Conservation (phyloP, 495 filamentous ascomycete genomes). For the Aspergillus carlsbadensis region DNA sequence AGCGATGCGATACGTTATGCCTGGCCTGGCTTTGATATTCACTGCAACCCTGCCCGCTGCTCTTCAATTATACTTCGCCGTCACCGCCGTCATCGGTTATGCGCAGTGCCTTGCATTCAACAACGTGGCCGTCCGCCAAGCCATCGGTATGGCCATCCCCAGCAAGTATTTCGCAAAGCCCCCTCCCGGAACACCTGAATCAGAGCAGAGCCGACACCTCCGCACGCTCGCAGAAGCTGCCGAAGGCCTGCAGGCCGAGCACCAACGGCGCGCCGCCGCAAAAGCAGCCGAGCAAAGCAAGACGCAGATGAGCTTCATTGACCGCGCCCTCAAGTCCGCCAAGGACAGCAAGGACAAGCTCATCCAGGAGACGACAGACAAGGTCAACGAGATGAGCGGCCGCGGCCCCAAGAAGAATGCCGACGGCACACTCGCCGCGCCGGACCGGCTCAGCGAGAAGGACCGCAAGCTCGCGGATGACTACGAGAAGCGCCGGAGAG, state of each 20-base stretch:
- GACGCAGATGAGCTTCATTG: slow-evolving; percentile 24
- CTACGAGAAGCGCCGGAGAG: slow-evolving; percentile 25
- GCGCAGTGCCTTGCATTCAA: slow-evolving; percentile 56
- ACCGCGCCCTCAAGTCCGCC: slow-evolving; percentile 22
- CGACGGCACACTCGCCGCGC: slow-evolving; percentile 23
- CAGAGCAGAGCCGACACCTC: slow-evolving; percentile 14
- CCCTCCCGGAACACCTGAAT: background rate
- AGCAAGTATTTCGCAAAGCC: background rate
- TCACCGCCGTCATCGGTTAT: slow-evolving; percentile 53
- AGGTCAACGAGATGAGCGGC: slow-evolving; percentile 21
- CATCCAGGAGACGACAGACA: slow-evolving; percentile 17
- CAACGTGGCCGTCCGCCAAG: slow-evolving; percentile 26
- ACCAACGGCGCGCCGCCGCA: background rate
- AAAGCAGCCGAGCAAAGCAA: background rate
- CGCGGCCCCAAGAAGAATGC: slow-evolving; percentile 16
- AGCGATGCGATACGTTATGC: slow-evolving; percentile 55
- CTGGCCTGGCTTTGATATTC: slow-evolving; percentile 59
- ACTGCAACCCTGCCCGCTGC: slow-evolving; percentile 64
- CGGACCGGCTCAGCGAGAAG: slow-evolving; percentile 29
- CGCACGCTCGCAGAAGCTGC: slow-evolving; percentile 25
- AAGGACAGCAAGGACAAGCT: slow-evolving; percentile 19
- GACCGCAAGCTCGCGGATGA: slow-evolving; percentile 26
- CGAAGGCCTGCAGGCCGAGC: slow-evolving; percentile 15
- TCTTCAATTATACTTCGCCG: slow-evolving; percentile 71
- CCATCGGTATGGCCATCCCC: slow-evolving; percentile 25